Base-by-base conservation (phyloP, 805 yeast genomes). In the Metschnikowia similis region DNA sequence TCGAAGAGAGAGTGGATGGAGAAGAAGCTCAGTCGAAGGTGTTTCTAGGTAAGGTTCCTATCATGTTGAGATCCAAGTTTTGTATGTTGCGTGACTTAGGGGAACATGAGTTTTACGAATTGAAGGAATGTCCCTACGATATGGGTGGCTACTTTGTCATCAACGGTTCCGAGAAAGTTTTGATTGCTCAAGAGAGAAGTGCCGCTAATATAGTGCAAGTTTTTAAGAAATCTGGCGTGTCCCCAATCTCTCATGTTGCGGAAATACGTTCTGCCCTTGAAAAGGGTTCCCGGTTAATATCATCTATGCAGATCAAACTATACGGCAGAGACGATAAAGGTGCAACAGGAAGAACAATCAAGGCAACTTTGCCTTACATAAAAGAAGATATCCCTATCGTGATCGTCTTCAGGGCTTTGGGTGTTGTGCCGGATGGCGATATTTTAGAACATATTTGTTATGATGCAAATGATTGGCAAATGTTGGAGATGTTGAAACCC, bases 121-220 rank as follows among this genome's bases (percentile, higher is more conserved):
- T 94, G 65, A 91, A 94, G 70, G 99, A 94, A 72, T 94, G 99
- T 74, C 99, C 99, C 31, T 94, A 89, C 71, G 99, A 94, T 78
- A 96, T 94, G 95, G 99, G 99, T 70, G 99, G 99, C 55, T 94
- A 94, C 71, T 94, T 94, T 66, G 91, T 94, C 60, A 94, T 94
- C 65, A 94, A 94, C 74, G 99, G 99, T 62, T 89, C 97, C 17
- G 99, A 94, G 69, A 94, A 94, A 69, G 99, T 94, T 49, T 77
- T 94, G 63, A 94, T 94, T 75, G 99, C 99, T 31, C 99, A 94
- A 73, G 99, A 94, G 72, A 83, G 99, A 69, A 84, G 94, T 52
- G 98, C 99, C 11, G 99, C 99, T 44, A 94, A 94, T 66, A 94
- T 94, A 57, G 99, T 94, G 35, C 99, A 94, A 74, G 99, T 94